Evolutionary conservation across 352 stramenopile genomes (phyloP).

Genomic region (Peronosclerospora sorghi): DNA sequence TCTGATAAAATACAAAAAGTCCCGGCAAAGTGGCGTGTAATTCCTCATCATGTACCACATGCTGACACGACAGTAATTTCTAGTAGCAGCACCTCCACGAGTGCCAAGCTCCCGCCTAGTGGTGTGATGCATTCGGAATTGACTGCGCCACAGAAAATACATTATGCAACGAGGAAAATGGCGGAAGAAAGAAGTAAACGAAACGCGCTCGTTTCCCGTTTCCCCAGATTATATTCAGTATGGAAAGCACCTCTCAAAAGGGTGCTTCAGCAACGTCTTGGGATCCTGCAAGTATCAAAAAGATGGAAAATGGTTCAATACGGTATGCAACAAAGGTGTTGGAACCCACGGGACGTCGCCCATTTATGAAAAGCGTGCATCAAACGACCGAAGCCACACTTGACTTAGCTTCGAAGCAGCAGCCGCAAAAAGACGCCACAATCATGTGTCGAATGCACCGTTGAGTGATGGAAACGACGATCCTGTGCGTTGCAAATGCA

Average conservation of each 20-base stretch:
- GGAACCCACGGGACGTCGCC: conserved; percentile 45
- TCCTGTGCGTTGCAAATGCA: conserved; percentile 60
- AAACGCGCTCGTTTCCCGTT: conserved; percentile 67
- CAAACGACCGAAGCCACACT: conserved; percentile 14
- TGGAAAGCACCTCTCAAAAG: conserved; percentile 14
- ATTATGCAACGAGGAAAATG: conserved; percentile 30
- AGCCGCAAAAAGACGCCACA: conserved; percentile 3
- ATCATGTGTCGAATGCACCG: neutral
- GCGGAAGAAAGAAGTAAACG: conserved; percentile 73
- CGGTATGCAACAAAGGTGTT: conserved; percentile 44
- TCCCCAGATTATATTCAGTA: conserved; percentile 80
- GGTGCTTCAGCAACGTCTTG: neutral
- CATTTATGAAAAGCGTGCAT: conserved; percentile 58
- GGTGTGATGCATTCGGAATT: conserved; percentile 5
- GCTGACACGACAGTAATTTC: conserved; percentile 20
- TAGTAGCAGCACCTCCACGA: conserved; percentile 1
- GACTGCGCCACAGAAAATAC: conserved; percentile 32
- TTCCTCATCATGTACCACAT: conserved; percentile 64
- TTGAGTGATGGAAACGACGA: conserved; percentile 25
- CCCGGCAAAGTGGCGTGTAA: conserved; percentile 58
- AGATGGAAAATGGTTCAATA: conserved; percentile 14
- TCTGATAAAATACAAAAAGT: conserved; percentile 52
- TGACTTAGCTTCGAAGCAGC: conserved; percentile 1
- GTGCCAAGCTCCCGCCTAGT: conserved; percentile 19
- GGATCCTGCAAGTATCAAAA: conserved; percentile 6